A percentile compares a stretch with the other conserved stretches of the same genome.
Evolutionary conservation across 495 filamentous ascomycete genomes (phyloP).

Genomic region (Aspergillus coremiiformis): DNA sequence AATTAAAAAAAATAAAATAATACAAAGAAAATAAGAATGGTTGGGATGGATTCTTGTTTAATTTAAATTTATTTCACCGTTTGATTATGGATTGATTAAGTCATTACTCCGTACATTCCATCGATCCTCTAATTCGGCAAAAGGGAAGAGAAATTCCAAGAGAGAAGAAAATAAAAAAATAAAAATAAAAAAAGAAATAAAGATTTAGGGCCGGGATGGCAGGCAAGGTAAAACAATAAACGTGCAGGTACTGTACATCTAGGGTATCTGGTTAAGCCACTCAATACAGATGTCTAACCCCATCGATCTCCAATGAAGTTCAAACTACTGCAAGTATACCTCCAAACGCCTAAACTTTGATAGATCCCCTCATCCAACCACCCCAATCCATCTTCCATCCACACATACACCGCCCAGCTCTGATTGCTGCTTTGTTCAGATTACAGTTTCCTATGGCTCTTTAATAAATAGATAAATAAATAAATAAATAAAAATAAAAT

Average conservation of each 20-base stretch:
- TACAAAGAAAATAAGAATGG: too few relatives aligned
- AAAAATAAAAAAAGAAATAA: not conserved
- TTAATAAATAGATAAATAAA: too few relatives aligned
- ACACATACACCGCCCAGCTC: not conserved
- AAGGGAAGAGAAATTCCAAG: conserved; percentile 1
- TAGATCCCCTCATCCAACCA: not conserved
- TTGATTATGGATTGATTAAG: too few relatives aligned
- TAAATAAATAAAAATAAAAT: not conserved
- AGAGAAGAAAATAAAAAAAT: not conserved
- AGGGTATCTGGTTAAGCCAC: not conserved
- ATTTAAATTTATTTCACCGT: too few relatives aligned
- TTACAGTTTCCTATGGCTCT: too few relatives aligned
- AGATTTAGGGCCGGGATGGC: too few relatives aligned
- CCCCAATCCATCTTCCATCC: not conserved
- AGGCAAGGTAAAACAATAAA: not conserved
- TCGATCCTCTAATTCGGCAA: too few relatives aligned
- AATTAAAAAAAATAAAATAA: not conserved
- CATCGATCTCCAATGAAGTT: not conserved
- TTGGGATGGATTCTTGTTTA: too few relatives aligned
- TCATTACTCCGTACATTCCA: too few relatives aligned
- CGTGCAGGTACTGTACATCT: not conserved
- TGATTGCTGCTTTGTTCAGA: too few relatives aligned
- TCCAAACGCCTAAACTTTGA: not conserved
- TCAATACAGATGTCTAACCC: not conserved
- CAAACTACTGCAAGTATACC: not conserved